A percentile compares a stretch with the other conserved stretches of the same genome.
phyloP scores from a whole-genome alignment of 768 basidiomycete genomes.

The Pleurotus giganteus region DNA sequence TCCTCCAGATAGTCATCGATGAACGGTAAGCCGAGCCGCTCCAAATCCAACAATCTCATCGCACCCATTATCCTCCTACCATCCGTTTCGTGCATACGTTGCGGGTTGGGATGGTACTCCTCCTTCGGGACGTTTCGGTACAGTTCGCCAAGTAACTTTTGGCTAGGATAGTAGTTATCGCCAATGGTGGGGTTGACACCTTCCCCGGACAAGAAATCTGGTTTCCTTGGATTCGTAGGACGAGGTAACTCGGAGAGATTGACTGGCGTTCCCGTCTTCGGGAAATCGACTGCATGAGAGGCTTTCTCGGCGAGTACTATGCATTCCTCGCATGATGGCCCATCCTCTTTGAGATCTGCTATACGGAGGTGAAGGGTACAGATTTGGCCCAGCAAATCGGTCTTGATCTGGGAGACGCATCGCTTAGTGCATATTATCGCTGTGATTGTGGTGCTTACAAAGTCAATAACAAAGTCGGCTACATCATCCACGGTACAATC shows the following conservation, averaged over 20 bases:
- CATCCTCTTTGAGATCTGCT: slow-evolving; percentile 38
- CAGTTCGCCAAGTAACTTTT: slow-evolving; percentile 40
- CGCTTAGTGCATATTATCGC: no score
- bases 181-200: slow-evolving; percentile 22
- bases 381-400: slow-evolving; percentile 40
- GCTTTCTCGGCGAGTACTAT: slow-evolving; percentile 41
- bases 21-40: slow-evolving; percentile 30
- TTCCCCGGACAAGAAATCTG: slow-evolving; percentile 46
- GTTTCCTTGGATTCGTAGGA: slow-evolving; percentile 21
- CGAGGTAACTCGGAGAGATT: slow-evolving; percentile 30
- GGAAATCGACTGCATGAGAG: slow-evolving; percentile 48
- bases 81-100: slow-evolving; percentile 12
- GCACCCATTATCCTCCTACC: slow-evolving; percentile 21
- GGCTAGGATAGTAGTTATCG: slow-evolving; percentile 35
- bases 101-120: slow-evolving; percentile 25
- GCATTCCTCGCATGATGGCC: slow-evolving; percentile 33
- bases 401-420: slow-evolving; percentile 21
- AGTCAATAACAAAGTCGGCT: slow-evolving; percentile 47
- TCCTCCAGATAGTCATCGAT: slow-evolving; percentile 16
- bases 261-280: slow-evolving; percentile 43
- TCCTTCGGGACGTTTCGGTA: slow-evolving; percentile 42
- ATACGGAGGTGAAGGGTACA: slow-evolving; percentile 41
- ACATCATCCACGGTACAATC: slow-evolving; percentile 41
- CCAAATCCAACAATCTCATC: slow-evolving; percentile 21
- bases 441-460: slow-evolving; percentile 24